Percentiles rank a stretch among this genome's conserved stretches.
These are phyloP conservation scores for Aspergillus bertholletiae DNA, from an alignment of 495 filamentous ascomycete genomes.

Conservation along the genomic window DNA sequence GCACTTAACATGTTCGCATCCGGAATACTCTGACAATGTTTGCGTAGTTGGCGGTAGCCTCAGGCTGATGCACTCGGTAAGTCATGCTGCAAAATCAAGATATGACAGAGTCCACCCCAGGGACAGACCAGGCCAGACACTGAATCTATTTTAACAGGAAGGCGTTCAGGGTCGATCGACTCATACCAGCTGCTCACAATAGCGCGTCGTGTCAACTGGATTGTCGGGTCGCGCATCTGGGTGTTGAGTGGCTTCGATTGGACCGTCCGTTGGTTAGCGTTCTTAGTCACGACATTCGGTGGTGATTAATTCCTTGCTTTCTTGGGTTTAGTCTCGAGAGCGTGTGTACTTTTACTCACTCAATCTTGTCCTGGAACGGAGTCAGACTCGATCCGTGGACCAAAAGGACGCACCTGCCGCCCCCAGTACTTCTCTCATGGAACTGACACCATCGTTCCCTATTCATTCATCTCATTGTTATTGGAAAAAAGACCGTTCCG, in stretches of 20 bases:
- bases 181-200: conserved; percentile 1
- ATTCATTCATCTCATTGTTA: not conserved
- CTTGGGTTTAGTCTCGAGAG: not conserved
- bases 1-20: conserved; percentile 2
- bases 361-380: conserved; percentile 4
- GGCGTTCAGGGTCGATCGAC: not conserved
- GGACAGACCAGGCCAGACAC: not conserved
- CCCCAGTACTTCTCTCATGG: not conserved
- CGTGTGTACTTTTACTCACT: not conserved
- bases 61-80: not conserved
- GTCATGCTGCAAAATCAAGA: not conserved
- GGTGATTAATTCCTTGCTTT: not conserved
- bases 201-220: conserved; percentile 6
- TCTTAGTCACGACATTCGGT: not conserved
- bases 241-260: not conserved
- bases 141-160: not conserved
- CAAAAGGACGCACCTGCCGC: not conserved
- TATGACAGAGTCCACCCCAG: not conserved
- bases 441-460: not conserved
- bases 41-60: not conserved
- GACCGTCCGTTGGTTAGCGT: not conserved
- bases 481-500: not conserved
- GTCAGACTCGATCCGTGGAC: conserved; percentile 7
- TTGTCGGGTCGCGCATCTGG: conserved; percentile 2
- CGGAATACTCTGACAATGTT: not conserved